phyloP scores from a whole-genome alignment of 2,329 filamentous ascomycete species.

The Didymella segeticola region DNA sequence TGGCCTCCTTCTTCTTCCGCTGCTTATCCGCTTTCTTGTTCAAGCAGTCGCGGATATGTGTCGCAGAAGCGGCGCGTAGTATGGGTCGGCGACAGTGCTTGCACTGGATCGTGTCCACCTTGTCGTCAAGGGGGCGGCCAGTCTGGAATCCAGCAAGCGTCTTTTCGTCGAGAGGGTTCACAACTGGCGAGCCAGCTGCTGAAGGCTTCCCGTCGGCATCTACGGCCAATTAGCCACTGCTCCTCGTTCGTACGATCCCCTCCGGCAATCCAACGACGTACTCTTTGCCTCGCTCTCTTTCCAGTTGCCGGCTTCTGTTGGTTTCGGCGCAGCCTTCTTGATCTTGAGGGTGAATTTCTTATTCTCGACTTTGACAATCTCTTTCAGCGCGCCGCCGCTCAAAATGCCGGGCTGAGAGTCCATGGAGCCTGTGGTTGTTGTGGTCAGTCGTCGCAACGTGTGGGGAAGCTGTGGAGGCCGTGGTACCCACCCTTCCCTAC shows the following conservation, averaged over 20 bases:
- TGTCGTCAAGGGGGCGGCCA: constrained; percentile 81
- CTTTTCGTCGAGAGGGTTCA: constrained; percentile 73
- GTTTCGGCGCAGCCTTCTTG: constrained; percentile 68
- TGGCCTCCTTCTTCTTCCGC: constrained; percentile 69
- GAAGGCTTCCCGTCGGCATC: constrained; percentile 38
- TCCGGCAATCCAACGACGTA: constrained; percentile 43
- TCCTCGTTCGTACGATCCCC: not conserved
- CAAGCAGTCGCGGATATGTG: constrained; percentile 83
- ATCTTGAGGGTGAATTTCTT: constrained; percentile 55
- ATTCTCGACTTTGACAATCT: constrained; percentile 48
- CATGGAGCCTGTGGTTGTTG: constrained; percentile 34
- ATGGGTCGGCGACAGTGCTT: constrained; percentile 95
- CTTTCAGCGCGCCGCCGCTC: constrained; percentile 40
- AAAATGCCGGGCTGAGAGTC: constrained; percentile 37
- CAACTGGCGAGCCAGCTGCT: constrained; percentile 44
- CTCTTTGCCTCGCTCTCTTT: constrained; percentile 70
- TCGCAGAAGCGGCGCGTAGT: constrained; percentile 74
- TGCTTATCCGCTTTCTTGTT: constrained; percentile 76
- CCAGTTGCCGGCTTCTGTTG: constrained; percentile 74
- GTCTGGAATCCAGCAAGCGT: constrained; percentile 81
- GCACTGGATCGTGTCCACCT: constrained; percentile 78
- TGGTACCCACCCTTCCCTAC: constrained; percentile 45
- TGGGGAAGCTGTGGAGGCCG: constrained; percentile 21
- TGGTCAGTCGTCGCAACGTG: constrained; percentile 26
- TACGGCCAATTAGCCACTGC: not conserved